A percentile compares a stretch with the other conserved stretches of the same genome.
Evolutionary conservation across 768 basidiomycete species (phyloP).

Genomic region (Suillus discolor): DNA sequence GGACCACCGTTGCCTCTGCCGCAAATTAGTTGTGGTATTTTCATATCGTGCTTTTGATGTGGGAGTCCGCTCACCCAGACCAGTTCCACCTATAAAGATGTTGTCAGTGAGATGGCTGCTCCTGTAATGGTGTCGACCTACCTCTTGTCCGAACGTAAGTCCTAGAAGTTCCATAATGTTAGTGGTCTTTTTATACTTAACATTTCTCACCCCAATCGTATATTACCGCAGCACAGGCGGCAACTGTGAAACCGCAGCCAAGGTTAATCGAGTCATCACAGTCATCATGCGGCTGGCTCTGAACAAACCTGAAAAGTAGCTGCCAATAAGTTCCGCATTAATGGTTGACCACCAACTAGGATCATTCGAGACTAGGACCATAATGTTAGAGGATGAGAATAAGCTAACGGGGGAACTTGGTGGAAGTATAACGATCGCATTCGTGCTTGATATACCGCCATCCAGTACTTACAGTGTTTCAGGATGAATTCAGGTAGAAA

Average conservation of each 20-base stretch:
- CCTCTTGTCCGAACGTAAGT: not conserved
- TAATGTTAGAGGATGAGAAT: not conserved
- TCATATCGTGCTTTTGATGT: not conserved
- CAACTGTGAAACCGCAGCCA: not conserved
- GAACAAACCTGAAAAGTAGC: not conserved
- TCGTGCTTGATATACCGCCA: not conserved
- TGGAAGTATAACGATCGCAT: not conserved
- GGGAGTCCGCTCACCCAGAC: not conserved
- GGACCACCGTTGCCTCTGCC: not conserved
- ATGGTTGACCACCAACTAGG: not conserved
- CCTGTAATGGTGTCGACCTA: not conserved
- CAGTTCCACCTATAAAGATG: not conserved
- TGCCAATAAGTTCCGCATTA: not conserved
- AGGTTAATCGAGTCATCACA: not conserved
- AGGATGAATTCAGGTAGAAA: not conserved
- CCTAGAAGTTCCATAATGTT: not conserved
- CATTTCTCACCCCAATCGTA: not conserved
- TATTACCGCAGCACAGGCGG: not conserved
- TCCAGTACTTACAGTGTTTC: not conserved
- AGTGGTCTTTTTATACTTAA: not conserved
- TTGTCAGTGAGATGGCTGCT: not conserved
- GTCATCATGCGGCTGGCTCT: not conserved
- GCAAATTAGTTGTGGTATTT: not conserved
- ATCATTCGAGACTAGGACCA: not conserved
- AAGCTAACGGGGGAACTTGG: too few species aligned